Conservation (phyloP, 2,329 filamentous ascomycete species). For the Ascochyta pisi region DNA sequence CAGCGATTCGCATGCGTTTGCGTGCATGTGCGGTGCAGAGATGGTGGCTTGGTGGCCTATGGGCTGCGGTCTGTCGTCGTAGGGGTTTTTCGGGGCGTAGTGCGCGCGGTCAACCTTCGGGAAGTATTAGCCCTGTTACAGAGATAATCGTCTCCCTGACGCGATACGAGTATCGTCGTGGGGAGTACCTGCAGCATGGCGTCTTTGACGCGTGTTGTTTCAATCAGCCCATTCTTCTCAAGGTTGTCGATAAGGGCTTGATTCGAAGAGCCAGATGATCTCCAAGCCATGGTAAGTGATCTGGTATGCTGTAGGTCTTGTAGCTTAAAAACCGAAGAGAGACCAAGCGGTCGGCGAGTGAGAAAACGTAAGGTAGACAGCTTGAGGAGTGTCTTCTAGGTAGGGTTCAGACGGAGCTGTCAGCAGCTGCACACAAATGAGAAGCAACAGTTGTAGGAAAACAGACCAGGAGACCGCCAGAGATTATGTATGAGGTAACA, state of each 20-base stretch:
- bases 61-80: constrained; percentile 73
- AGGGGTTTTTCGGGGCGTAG: constrained; percentile 75
- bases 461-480: background rate
- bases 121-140: constrained; percentile 2
- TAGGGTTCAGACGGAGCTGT: background rate
- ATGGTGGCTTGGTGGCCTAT: constrained; percentile 75
- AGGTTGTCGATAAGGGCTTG: constrained; percentile 79
- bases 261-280: constrained; percentile 78
- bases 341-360: constrained; percentile 18
- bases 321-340: constrained; percentile 5
- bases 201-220: constrained; percentile 71
- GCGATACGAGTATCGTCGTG: constrained; percentile 13
- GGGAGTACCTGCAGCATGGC: constrained; percentile 74
- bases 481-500: constrained; percentile 1
- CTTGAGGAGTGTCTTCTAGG: constrained; percentile 17
- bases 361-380: constrained; percentile 26
- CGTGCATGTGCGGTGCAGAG: constrained; percentile 77
- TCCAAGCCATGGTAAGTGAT: constrained; percentile 80
- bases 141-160: background rate
- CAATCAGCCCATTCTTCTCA: constrained; percentile 73
- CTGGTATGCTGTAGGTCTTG: constrained; percentile 15
- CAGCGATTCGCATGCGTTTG: constrained; percentile 68
- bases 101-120: constrained; percentile 83
- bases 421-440: constrained; percentile 28
- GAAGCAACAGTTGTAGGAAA: constrained; percentile 5